Conservation (phyloP, 495 filamentous ascomycete genomes). For the Trypethelium eluteriae region DNA sequence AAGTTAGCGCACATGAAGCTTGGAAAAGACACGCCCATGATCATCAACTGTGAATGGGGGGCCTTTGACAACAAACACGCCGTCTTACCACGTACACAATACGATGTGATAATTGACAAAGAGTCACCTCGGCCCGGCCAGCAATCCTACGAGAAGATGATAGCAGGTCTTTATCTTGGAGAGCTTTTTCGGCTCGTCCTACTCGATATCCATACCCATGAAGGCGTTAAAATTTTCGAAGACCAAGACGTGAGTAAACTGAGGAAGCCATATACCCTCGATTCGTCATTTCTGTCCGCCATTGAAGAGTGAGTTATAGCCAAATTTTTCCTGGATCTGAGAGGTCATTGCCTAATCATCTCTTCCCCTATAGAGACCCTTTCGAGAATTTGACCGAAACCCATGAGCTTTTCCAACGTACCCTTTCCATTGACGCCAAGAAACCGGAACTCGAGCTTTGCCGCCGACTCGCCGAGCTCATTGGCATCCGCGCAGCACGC, state of each 20-base stretch:
- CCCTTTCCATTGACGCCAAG: slow-evolving; percentile 59
- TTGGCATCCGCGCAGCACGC: slow-evolving; percentile 87
- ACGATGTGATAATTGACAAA: slow-evolving; percentile 80
- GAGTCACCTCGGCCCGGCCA: slow-evolving; percentile 91
- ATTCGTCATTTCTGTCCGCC: slow-evolving; percentile 89
- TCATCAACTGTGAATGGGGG: slow-evolving; percentile 98
- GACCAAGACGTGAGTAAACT: slow-evolving; percentile 72
- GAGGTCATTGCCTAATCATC: background rate
- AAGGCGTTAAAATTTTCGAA: slow-evolving; percentile 69
- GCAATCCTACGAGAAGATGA: slow-evolving; percentile 97
- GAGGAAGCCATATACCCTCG: slow-evolving; percentile 73
- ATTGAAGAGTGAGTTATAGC: slow-evolving; percentile 64
- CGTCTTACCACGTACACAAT: slow-evolving; percentile 79
- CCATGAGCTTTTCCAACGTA: slow-evolving; percentile 64
- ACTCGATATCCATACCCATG: slow-evolving; percentile 73
- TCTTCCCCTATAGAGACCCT: slow-evolving; percentile 53
- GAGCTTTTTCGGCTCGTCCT: slow-evolving; percentile 90
- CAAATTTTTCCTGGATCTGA: background rate
- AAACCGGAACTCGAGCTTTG: slow-evolving; percentile 75
- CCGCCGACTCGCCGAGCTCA: slow-evolving; percentile 81
- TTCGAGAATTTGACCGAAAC: slow-evolving; percentile 91
- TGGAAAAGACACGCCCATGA: slow-evolving; percentile 81
- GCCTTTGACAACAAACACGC: slow-evolving; percentile 97
- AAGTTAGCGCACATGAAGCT: slow-evolving; percentile 92
- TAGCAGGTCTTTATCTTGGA: slow-evolving; percentile 89